Conservation (phyloP, 75 land plant species). For the Cryptomeria japonica region DNA sequence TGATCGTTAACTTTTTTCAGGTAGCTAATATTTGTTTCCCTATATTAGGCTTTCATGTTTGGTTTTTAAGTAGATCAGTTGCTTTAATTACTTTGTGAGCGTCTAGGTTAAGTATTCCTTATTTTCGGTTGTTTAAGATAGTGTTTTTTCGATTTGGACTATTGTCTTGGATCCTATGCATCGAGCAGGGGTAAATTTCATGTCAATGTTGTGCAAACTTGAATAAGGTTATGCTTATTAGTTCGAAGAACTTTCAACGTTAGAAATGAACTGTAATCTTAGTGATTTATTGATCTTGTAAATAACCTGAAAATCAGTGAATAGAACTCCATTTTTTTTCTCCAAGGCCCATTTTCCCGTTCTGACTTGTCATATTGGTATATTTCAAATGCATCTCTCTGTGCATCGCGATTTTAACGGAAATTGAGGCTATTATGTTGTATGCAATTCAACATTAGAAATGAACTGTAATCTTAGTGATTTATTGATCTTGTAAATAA, state of each 20-base stretch:
- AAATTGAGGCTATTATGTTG: not conserved
- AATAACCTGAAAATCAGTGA: not conserved
- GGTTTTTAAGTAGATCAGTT: not conserved
- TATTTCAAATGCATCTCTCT: not conserved
- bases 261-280: not conserved
- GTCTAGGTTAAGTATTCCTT: not conserved
- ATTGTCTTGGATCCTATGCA: not conserved
- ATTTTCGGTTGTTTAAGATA: not conserved
- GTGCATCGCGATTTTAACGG: not conserved
- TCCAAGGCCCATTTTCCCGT: not conserved
- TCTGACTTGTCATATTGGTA: not conserved
- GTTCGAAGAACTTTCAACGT: not conserved
- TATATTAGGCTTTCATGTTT: not conserved
- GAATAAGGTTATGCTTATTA: not conserved
- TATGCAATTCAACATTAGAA: not conserved
- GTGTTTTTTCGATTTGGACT: not conserved
- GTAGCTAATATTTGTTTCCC: conserved; percentile 4
- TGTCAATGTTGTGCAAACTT: not conserved
- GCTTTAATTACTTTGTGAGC: not conserved
- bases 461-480: not conserved
- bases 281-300: not conserved
- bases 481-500: not conserved
- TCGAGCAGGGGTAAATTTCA: not conserved
- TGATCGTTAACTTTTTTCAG: conserved; percentile 38
- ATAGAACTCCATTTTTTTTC: not conserved